These are phyloP conservation scores for Pseudogymnoascus sp. DNA, from an alignment of 2,329 filamentous ascomycete genomes.

Conservation along the genomic window DNA sequence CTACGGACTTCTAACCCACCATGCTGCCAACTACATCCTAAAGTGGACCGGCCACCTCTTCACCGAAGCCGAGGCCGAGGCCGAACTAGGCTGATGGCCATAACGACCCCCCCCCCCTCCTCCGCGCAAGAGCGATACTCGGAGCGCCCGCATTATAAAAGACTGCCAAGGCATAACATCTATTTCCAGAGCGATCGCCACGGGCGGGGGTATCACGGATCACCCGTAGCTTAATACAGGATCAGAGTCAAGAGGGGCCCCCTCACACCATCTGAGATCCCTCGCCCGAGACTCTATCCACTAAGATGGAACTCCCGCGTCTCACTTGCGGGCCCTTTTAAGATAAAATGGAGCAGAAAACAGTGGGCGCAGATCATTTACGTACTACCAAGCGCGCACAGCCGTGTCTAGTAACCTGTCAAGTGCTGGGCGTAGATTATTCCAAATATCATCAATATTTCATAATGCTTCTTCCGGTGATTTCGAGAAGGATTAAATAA, in stretches of 20 bases:
- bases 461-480: neutral
- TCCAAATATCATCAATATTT: neutral
- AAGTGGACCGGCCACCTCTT: neutral
- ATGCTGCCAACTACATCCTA: neutral
- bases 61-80: neutral
- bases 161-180: neutral
- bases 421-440: neutral
- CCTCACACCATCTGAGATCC: neutral
- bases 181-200: constrained; percentile 11
- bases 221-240: neutral
- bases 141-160: neutral
- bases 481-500: neutral
- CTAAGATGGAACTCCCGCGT: neutral
- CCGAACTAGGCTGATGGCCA: neutral
- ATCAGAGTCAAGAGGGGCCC: neutral
- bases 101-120: neutral
- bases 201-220: constrained; percentile 7
- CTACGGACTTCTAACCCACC: neutral
- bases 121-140: neutral
- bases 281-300: neutral
- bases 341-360: neutral
- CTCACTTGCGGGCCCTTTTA: neutral
- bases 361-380: neutral
- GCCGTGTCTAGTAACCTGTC: neutral
- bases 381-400: neutral